These are phyloP conservation scores for Candida railenensis DNA, from an alignment of 805 yeast genomes.

Conservation along the genomic window DNA sequence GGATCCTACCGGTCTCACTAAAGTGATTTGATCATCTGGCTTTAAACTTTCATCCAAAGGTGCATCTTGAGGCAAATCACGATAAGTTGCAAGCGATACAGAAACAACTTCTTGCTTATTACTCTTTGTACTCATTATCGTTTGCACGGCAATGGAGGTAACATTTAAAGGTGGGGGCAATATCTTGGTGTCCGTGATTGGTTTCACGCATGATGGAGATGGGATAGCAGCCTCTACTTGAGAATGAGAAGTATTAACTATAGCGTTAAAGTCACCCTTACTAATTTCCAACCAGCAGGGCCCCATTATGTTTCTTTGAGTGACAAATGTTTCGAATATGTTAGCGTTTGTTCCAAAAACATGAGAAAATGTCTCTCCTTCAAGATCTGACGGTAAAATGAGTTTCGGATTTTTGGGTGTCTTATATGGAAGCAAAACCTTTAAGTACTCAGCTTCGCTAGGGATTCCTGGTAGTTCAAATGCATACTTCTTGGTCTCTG, in stretches of 20 bases:
- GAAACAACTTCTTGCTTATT: constrained; percentile 87
- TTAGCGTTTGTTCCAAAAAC: constrained; percentile 77
- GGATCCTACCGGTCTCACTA: constrained; percentile 76
- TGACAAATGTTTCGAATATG: constrained; percentile 81
- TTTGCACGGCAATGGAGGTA: constrained; percentile 75
- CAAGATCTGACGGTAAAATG: constrained; percentile 57
- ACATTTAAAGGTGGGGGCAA: constrained; percentile 67
- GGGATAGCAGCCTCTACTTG: constrained; percentile 66
- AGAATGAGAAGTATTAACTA: constrained; percentile 75
- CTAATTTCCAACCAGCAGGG: constrained; percentile 92
- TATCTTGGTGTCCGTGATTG: constrained; percentile 44
- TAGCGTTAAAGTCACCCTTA: constrained; percentile 56
- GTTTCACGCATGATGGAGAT: constrained; percentile 47
- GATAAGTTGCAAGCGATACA: constrained; percentile 72
- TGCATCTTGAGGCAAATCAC: constrained; percentile 69
- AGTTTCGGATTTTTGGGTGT: constrained; percentile 54
- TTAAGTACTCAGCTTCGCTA: constrained; percentile 72
- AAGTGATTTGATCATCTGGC: constrained; percentile 65
- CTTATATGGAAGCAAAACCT: constrained; percentile 71
- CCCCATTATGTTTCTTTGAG: constrained; percentile 87
- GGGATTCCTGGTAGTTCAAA: constrained; percentile 85
- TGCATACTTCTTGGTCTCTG: constrained; percentile 77
- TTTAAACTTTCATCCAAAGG: constrained; percentile 61
- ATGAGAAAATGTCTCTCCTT: constrained; percentile 73
- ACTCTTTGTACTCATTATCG: constrained; percentile 69